phyloP scores from a whole-genome alignment of 768 basidiomycete genomes.

The Cystofilobasidium capitatum region DNA sequence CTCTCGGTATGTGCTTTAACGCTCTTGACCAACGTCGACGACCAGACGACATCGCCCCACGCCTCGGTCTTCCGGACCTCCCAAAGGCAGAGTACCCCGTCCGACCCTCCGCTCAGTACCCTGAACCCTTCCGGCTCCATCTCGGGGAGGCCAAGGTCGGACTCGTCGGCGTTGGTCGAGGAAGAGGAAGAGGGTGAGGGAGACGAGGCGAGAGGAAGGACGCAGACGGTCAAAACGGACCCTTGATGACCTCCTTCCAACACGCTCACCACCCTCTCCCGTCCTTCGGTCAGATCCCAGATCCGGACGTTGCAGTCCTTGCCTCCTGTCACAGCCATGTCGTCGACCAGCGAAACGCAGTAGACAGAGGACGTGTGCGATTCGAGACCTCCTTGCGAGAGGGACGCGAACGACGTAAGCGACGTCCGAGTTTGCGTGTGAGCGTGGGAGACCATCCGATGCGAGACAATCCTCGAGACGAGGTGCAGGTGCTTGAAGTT shows the following conservation, averaged over 20 bases:
- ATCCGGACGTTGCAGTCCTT: background rate
- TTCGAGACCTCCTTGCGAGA: background rate
- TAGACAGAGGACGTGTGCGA: background rate
- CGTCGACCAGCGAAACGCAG: background rate
- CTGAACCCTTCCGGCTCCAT: no score
- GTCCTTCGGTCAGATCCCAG: background rate
- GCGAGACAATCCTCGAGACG: background rate
- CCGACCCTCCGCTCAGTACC: no score
- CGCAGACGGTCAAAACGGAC: background rate
- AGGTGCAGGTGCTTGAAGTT: slow-evolving; percentile 7
- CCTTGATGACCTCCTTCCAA: background rate
- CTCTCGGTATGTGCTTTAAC: background rate
- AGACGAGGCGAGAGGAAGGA: background rate
- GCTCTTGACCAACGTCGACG: background rate
- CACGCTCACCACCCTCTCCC: background rate
- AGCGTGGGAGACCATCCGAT: background rate
- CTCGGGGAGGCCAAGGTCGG: no score
- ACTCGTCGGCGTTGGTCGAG: no score
- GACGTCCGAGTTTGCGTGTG: background rate
- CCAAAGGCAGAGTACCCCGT: no score
- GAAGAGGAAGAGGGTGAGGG: background rate
- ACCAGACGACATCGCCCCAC: background rate
- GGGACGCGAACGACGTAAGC: background rate
- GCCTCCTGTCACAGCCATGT: background rate
- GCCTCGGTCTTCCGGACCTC: no score